Conservation (phyloP, 2,329 filamentous ascomycete species). For the Aspergillus carbonarius region DNA sequence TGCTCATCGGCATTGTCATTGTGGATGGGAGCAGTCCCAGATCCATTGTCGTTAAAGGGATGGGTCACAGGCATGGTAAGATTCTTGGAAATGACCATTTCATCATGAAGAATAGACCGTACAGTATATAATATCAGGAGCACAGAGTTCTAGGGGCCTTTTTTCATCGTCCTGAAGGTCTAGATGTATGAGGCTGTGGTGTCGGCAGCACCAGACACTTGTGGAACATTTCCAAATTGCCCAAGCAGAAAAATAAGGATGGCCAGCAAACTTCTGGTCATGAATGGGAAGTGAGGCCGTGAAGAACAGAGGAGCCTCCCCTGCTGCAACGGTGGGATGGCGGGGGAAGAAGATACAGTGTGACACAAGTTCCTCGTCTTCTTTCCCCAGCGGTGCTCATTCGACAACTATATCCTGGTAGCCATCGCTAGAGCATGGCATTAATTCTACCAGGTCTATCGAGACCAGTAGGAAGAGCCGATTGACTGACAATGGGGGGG, state of each 20-base stretch:
- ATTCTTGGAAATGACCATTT: slow-evolving; percentile 15
- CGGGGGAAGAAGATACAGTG: too few relatives aligned
- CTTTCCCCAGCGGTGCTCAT: too few relatives aligned
- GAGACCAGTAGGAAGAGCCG: not conserved
- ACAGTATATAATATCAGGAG: not conserved
- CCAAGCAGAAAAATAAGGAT: not conserved
- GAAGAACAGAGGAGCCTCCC: not conserved
- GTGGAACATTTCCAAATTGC: not conserved
- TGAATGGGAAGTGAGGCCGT: not conserved
- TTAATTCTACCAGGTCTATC: too few relatives aligned
- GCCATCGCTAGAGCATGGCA: too few relatives aligned
- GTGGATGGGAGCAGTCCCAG: slow-evolving; percentile 21
- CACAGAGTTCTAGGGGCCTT: not conserved
- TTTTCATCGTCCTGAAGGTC: not conserved
- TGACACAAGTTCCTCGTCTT: too few relatives aligned
- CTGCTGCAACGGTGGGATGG: not conserved
- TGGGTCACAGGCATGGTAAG: slow-evolving; percentile 2
- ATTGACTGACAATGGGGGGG: not conserved
- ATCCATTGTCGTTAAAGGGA: not conserved
- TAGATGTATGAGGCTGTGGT: not conserved
- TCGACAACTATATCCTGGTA: too few relatives aligned
- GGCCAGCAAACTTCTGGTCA: not conserved
- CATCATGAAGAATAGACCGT: not conserved
- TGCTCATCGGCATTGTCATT: slow-evolving; percentile 43
- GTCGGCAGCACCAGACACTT: too few relatives aligned